These are phyloP conservation scores for Pichia sp. DNA, from an alignment of 1,139 yeast genomes.

Conservation along the genomic window DNA sequence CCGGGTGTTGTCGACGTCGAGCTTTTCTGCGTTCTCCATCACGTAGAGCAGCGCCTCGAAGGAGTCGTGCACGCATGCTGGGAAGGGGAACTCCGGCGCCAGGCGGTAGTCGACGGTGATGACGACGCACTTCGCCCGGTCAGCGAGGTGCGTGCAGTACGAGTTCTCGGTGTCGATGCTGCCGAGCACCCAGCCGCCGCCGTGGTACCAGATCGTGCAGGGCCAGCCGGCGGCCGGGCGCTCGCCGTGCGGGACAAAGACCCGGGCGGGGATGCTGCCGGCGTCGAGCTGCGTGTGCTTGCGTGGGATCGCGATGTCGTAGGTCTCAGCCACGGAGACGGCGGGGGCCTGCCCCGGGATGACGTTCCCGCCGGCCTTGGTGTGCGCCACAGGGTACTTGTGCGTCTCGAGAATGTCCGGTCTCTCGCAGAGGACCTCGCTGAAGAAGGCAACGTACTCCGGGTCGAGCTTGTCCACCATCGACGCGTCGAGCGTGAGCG, in stretches of 20 bases:
- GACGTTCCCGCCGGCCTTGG: constrained; percentile 40
- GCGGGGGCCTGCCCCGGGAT: constrained; percentile 30
- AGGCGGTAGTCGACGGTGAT: constrained; percentile 42
- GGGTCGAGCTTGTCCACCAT: constrained; percentile 29
- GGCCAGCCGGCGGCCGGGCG: constrained; percentile 38
- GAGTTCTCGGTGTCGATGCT: constrained; percentile 43
- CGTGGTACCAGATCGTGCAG: constrained; percentile 44
- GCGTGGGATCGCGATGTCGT: constrained; percentile 36
- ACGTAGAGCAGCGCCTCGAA: constrained; percentile 34
- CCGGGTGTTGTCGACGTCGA: constrained; percentile 35
- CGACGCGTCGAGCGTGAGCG: constrained; percentile 24
- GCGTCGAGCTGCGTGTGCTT: constrained; percentile 26
- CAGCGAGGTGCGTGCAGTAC: constrained; percentile 42
- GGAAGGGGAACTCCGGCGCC: constrained; percentile 50
- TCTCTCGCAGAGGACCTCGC: constrained; percentile 31
- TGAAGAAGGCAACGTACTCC: constrained; percentile 26
- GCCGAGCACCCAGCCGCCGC: constrained; percentile 48
- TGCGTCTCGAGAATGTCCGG: constrained; percentile 41
- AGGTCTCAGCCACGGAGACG: constrained; percentile 25
- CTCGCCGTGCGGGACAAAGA: constrained; percentile 28
- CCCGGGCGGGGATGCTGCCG: constrained; percentile 27
- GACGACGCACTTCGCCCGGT: constrained; percentile 37
- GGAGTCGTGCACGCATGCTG: constrained; percentile 47
- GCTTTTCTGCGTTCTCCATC: constrained; percentile 20
- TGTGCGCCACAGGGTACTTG: constrained; percentile 36